Evolutionary conservation across 2,329 filamentous ascomycete genomes (phyloP), one percentile per base, ranked within the genome.

Genomic region (Diaporthe citri): DNA sequence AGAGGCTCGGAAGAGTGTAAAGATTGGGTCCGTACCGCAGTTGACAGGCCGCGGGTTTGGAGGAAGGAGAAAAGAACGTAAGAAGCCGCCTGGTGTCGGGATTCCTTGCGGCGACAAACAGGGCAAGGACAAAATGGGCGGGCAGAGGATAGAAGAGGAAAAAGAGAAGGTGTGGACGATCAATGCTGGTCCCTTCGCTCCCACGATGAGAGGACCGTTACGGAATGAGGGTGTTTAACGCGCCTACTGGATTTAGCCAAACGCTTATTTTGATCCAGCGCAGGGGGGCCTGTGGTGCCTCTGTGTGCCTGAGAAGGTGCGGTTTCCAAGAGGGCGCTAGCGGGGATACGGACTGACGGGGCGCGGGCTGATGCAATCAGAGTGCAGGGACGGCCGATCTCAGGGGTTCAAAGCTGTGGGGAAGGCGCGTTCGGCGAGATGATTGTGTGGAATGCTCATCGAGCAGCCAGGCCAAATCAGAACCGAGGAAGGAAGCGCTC

Each of bases 241-340:
- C 74, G 71, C 62, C 74, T 73, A 51, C 74, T 67, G 36, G 57
- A 75, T 75, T 73, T 66, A 67, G 74, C 43, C 55, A 72, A 52
- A 72, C 71, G 60, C 71, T 64, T 60, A 64, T 56, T 64, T 72
- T 43, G 48, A 55, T 12, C 28, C 71, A 55, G 64, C 64, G 64
- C 64, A 69, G 56, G 56, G 71, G 57, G 34, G 55, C 25, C 41
- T n/a, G 41, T 66, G 25, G 60, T 48, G n/a, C 69, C 55, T 28
- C 48, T 41, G 57, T 72, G 71, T 72, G 71, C 70, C 51, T 69
- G 48, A 55, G 64, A 55, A 55, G 70, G 70, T 59, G 67, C 56
- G 55, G 70, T 52, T 66, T 66, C 48, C 56, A 56, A 64, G 48
- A 73, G 71, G 71, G 34, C 60, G 60, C 59, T 64, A 73, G 46